Evolutionary conservation across 805 yeast species (phyloP), one percentile per base, ranked within the genome.

Genomic region (Brettanomyces nanus): DNA sequence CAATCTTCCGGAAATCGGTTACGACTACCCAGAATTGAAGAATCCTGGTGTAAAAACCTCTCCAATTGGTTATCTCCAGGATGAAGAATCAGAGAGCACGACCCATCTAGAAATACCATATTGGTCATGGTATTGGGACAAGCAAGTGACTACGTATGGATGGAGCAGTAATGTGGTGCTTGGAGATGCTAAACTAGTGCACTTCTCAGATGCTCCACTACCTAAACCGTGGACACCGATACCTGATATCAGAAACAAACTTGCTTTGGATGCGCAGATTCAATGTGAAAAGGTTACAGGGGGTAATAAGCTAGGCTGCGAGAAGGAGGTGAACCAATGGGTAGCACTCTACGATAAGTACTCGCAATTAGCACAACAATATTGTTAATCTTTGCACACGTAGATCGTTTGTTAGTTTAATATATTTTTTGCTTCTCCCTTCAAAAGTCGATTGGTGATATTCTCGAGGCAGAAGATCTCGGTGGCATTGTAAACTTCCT

Each of bases 171-270:
- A 32, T 5, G 28, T 48, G 18, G 47, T 55, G 11, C 42, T 58
- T 6, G 43, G 49, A 5, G 52, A 60, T 9, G 54, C 69, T 4
- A 45, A 68, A 47, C 61, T 75, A 38, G 52, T 77, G 21, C 87
- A 80, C 52, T 80, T 73, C 53, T 73, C 81, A 3, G 87, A 80
- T 49, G 66, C 69, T 26, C 86, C 86, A 5, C 54, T 78, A 5
- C 75, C 78, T 0, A 79, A 80, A 49, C 86, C 85, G 4, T 79
- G 86, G 86, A 51, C 49, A 3, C 54, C 52, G 28, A 39, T 37
- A 33, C 37, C 51, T 11, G 31, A 23, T 13, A 13, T 33, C 17
- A 22, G 20, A 3, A 29, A 31, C 38, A 63, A n/a, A 18, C 23
- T 18, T 5, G 13, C 17, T 33, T 7, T 19, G 27, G 18, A 40